These are phyloP conservation scores for Penicillium steckii DNA, from an alignment of 495 filamentous ascomycete genomes.

Conservation along the genomic window DNA sequence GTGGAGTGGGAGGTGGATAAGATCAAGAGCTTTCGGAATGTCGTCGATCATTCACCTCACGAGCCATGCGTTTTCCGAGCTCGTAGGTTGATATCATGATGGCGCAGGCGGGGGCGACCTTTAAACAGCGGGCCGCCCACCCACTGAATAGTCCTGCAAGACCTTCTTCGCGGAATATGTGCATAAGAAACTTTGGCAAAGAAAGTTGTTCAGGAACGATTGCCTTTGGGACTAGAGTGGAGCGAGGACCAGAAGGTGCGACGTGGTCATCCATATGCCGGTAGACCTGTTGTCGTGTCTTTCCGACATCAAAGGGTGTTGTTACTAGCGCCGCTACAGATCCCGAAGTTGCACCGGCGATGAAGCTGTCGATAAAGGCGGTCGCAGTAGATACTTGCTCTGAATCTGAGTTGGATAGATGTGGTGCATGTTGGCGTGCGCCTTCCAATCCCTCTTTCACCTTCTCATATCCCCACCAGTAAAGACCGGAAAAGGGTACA, in stretches of 20 bases:
- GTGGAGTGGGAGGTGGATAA: not conserved
- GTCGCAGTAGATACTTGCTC: slow-evolving; percentile 13
- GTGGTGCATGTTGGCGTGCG: slow-evolving; percentile 49
- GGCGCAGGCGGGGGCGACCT: slow-evolving; percentile 95
- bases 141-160: slow-evolving; percentile 79
- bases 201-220: slow-evolving; percentile 65
- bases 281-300: slow-evolving; percentile 87
- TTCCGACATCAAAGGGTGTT: slow-evolving; percentile 95
- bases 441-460: slow-evolving; percentile 66
- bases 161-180: slow-evolving; percentile 87
- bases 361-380: slow-evolving; percentile 81
- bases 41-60: slow-evolving; percentile 69
- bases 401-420: slow-evolving; percentile 7
- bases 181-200: slow-evolving; percentile 78
- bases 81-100: slow-evolving; percentile 99
- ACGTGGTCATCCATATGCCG: slow-evolving; percentile 50
- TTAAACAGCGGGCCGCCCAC: slow-evolving; percentile 86
- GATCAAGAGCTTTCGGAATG: slow-evolving; percentile 23
- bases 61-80: slow-evolving; percentile 86
- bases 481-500: slow-evolving; percentile 93
- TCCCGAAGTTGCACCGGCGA: slow-evolving; percentile 79
- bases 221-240: slow-evolving; percentile 18
- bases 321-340: slow-evolving; percentile 86
- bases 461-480: slow-evolving; percentile 96
- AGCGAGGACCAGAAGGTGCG: slow-evolving; percentile 5